Base-by-base conservation (phyloP, 192 early-diverging fungal species). In the Rhizophagus clarus region DNA sequence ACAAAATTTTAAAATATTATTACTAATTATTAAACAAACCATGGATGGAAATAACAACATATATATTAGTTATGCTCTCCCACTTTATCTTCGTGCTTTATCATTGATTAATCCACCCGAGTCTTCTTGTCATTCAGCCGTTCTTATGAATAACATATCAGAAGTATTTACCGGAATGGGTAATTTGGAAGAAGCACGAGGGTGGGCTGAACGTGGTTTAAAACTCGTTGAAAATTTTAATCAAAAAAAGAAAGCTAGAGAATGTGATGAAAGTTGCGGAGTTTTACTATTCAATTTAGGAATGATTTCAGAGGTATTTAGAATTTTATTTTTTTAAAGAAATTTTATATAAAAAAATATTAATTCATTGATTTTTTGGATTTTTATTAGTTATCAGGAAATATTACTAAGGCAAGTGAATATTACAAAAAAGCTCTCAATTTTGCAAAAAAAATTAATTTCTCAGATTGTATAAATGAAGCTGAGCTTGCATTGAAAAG, bases 131-230 rank as follows among this genome's bases (percentile, higher is more conserved):
- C 88, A 89, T 72, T 80, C 88, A 28, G 81, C 86, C 3, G 86
- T 89, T 6, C 49, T 91, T 47, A 91, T 91, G 88, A 88, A 84
- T 72, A 90, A 90, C 69, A 82, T 90, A 45, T 82, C 89, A n/a
- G 88, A 90, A 66, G 84, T 82, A 17, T 89, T 87, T 81, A 84
- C 84, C 62, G 87, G 84, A 32, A 72, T 89, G 64, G 85, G 86
- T 4, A 78, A 89, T 17, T 71, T 85, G 40, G 83, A 88, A 17
- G 87, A 88, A 73, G 89, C 89, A 51, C 81, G 82, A 24, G 80
- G 83, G 28, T 90, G 89, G 89, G 87, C 86, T 3, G 86, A 90
- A 70, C 82, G 83, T 40, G 89, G 88, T 20, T 72, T 89, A 24
- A 86, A 87, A 49, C 66, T 89, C 9, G 79, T 80, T 64, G 83